A percentile compares a stretch with the other conserved stretches of the same genome.
Conservation (phyloP, 2,329 filamentous ascomycete genomes). For the Venturia oleaginea region DNA sequence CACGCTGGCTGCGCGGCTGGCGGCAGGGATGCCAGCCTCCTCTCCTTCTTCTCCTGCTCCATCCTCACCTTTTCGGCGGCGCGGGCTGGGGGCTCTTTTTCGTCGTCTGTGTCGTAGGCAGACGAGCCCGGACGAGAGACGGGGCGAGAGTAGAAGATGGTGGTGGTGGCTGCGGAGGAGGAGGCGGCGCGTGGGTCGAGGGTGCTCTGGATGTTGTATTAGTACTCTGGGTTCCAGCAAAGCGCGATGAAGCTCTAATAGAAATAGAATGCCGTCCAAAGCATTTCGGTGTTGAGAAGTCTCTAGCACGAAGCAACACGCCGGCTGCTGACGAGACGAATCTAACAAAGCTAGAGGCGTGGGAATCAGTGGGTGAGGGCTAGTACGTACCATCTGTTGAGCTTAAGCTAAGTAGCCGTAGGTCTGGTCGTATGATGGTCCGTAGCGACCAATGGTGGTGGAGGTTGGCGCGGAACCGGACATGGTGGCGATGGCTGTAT, state of each 20-base stretch:
- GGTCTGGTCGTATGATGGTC: background rate
- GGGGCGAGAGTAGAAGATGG: background rate
- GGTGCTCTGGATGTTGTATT: background rate
- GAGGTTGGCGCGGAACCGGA: background rate
- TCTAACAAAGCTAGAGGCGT: background rate
- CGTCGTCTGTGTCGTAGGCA: background rate
- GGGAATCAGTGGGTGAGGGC: background rate
- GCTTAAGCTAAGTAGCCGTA: background rate
- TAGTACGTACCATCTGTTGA: background rate
- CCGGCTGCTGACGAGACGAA: background rate
- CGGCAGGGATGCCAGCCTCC: background rate
- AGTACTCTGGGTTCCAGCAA: background rate
- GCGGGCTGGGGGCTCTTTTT: background rate
- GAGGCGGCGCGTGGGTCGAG: background rate
- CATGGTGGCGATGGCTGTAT: background rate
- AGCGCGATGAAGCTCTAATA: too few relatives aligned
- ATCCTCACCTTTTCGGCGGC: background rate
- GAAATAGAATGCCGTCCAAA: too few relatives aligned
- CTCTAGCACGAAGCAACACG: background rate
- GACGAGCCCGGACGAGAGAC: background rate
- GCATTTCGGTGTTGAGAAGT: too few relatives aligned
- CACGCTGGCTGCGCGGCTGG: background rate
- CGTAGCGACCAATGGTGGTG: background rate
- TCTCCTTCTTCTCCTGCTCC: background rate
- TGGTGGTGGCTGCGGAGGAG: background rate